Evolutionary conservation across 768 basidiomycete species (phyloP), one percentile per base, ranked within the genome.

Genomic region (Omphalotus guepiniiformis): DNA sequence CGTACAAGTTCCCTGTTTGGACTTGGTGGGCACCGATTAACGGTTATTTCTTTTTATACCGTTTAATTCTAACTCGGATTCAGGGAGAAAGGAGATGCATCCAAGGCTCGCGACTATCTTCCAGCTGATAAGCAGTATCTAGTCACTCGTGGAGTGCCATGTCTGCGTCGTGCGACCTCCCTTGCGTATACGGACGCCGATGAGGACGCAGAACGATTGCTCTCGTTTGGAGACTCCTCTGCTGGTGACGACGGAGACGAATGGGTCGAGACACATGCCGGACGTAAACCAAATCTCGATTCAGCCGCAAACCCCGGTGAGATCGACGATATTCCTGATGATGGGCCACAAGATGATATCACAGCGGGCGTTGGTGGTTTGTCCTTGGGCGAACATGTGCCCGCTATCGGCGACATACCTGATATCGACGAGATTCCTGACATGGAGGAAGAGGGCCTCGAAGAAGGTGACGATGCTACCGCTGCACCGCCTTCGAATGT

Each of bases 1-100:
- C 85, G 6, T 97, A 97, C 81, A 99, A 99, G 73, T 99, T 99
- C 68, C 91, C 92, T 9, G 93, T 96, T 21, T 99, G 96, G 96
- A 75, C 82, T 59, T 99, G 96, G 96, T 91, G 48, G 56, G 87
- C 63, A 45, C 38, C 51, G 7, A 29, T 35, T 12, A 38, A 50
- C 34, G 47, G 53, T 35, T 26, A 19, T 23, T 27, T 39, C 16
- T 28, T 47, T 30, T 28, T 38, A 39, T 40, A 38, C 26, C 26
- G 40, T 46, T 47, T 30, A n/a, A 22, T 50, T 46, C 42, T 50
- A 47, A 27, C 28, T 37, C 46, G 44, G 42, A 39, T 47, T 36
- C 57, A 97, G 93, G 93, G 92, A 98, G 69, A 86, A 85, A 55
- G 96, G 95, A 37, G 93, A 98, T 57, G 64, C 85, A 46, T 78